phyloP scores from a whole-genome alignment of 1,139 yeast genomes.

The Spencermartinsiella ligniputridi region DNA sequence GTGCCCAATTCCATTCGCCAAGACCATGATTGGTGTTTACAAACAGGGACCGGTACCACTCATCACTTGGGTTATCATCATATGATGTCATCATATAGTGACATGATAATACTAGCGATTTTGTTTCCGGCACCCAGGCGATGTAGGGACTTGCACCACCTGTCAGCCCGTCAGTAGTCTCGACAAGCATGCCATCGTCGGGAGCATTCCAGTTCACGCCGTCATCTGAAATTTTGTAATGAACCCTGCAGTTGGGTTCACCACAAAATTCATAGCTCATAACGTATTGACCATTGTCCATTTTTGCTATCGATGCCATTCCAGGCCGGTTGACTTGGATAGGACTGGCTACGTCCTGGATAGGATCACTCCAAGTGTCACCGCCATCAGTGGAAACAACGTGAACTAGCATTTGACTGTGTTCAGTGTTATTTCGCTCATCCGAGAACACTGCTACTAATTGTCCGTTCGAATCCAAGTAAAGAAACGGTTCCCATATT shows the following conservation, averaged over 20 bases:
- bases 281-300: constrained; percentile 5
- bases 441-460: constrained; percentile 1
- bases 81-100: constrained; percentile 1
- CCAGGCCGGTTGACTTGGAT: constrained; percentile 2
- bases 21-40: constrained; percentile 1
- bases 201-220: constrained; percentile 3
- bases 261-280: constrained; percentile 4
- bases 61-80: constrained; percentile 2
- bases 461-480: constrained; percentile 1
- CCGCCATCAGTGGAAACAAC: constrained; percentile 3
- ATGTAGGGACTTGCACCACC: constrained; percentile 2
- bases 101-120: constrained; percentile 3
- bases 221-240: constrained; percentile 3
- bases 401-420: constrained; percentile 1
- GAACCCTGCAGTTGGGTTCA: constrained; percentile 1
- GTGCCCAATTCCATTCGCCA: constrained; percentile 4
- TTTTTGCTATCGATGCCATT: constrained; percentile 3
- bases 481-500: constrained; percentile 3
- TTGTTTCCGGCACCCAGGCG: constrained; percentile 2
- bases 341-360: not conserved
- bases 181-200: constrained; percentile 1
- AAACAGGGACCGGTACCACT: constrained; percentile 1
- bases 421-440: constrained; percentile 4
- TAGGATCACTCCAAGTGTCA: constrained; percentile 3
- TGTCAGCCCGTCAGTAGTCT: constrained; percentile 2